Evolutionary conservation across 2,329 filamentous ascomycete genomes (phyloP), one percentile per base, ranked within the genome.

Genomic region (Curvularia hawaiiensis): DNA sequence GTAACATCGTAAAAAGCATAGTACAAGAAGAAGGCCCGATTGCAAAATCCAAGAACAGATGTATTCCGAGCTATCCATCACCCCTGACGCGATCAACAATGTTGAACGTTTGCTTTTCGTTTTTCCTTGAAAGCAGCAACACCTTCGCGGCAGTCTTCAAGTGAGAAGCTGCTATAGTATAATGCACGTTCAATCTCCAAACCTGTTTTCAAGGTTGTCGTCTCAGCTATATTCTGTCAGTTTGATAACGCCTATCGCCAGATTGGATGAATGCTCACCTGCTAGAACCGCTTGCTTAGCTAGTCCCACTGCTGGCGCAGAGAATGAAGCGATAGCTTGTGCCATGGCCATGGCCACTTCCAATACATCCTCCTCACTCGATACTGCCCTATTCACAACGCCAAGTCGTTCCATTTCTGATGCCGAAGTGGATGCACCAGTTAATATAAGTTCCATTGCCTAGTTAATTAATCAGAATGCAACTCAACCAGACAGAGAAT

Each of bases 391-490:
- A 56, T 75, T 78, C 43, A 80, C 76, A 4, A 81, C 67, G 7
- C 79, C 78, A 41, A 71, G 71, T n/a, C 73, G 72, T 44, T 78
- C 73, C 58, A 79, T 72, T 43, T 80, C 77, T 7, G 53, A 59
- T 20, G 75, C 77, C 22, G 71, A 73, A 14, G 71, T 69, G 16
- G 75, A 66, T 52, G 72, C 60, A 18, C 79, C 78, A 40, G 77
- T 79, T 55, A 81, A 72, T 55, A 81, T 75, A 53, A 80, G 64
- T 48, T 80, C 76, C 77, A 80, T 79, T 16, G 78, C 79, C 78
- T 79, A 50, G 50, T 40, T 39, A 65, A 54, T 64, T 62, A 64
- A 54, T 60, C 16, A 39, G 22, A 48, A 58, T 41, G 24, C 40
- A 38, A n/a, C 48, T 50, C 50, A 46, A 31, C 22, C 16, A 18